Conservation (phyloP, 1,139 yeast genomes). For the Zygoascus hellenicus region DNA sequence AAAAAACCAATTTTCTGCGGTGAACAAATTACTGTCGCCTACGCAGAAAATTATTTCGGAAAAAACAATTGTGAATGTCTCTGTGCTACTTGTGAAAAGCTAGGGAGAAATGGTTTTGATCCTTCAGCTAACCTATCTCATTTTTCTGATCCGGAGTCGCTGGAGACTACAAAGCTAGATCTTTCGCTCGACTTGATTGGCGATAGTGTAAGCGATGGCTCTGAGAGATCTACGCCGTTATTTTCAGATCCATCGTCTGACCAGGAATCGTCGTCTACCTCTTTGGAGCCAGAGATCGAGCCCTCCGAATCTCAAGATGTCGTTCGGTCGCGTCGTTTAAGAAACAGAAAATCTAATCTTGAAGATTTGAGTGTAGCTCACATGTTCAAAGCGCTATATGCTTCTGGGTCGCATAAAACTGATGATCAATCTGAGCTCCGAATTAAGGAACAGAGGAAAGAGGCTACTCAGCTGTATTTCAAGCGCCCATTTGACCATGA, state of each 20-base stretch:
- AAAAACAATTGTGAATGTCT: slow-evolving; percentile 39
- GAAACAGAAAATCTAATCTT: slow-evolving; percentile 5
- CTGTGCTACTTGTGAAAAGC: slow-evolving; percentile 41
- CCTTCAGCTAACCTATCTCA: slow-evolving; percentile 11
- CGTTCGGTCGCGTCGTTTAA: slow-evolving; percentile 1
- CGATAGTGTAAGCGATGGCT: neutral
- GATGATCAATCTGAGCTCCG: slow-evolving; percentile 7
- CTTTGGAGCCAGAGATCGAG: slow-evolving; percentile 20
- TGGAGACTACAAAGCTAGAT: neutral
- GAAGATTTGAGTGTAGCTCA: slow-evolving; percentile 2
- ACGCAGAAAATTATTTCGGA: slow-evolving; percentile 43
- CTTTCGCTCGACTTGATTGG: neutral
- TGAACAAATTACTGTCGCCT: slow-evolving; percentile 43
- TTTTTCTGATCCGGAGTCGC: neutral
- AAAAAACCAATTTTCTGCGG: slow-evolving; percentile 36
- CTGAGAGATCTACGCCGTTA: slow-evolving; percentile 7
- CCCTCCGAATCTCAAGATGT: neutral
- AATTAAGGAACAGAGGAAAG: neutral
- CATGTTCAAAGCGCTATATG: slow-evolving; percentile 8
- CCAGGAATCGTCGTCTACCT: slow-evolving; percentile 5
- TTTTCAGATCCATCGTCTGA: slow-evolving; percentile 6
- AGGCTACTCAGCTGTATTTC: slow-evolving; percentile 17
- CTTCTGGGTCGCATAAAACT: slow-evolving; percentile 1
- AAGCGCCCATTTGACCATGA: slow-evolving; percentile 20
- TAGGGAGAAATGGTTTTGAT: slow-evolving; percentile 23